phyloP scores from a whole-genome alignment of 768 basidiomycete species.

The Boletus tomentosulus region DNA sequence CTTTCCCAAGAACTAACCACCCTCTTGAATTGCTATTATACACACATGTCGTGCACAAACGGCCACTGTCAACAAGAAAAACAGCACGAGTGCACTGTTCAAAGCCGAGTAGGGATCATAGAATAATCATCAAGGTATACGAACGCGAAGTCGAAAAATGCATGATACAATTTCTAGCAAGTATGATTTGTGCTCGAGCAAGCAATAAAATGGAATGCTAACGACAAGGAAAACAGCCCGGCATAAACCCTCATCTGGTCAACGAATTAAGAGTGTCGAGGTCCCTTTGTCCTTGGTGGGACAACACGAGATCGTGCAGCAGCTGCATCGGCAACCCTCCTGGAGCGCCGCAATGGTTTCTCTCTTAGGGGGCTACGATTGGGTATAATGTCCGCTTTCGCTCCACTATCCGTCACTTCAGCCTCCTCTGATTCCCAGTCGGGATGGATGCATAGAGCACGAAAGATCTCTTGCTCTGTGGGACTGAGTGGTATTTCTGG shows the following conservation, averaged over 20 bases:
- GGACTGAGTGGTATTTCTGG: slow-evolving; percentile 54
- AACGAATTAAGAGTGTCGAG: slow-evolving; percentile 22
- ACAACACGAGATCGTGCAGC: slow-evolving; percentile 46
- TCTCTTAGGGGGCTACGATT: slow-evolving; percentile 6
- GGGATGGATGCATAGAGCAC: slow-evolving; percentile 53
- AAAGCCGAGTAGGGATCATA: slow-evolving; percentile 25
- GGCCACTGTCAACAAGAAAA: background rate
- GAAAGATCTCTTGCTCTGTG: slow-evolving; percentile 70
- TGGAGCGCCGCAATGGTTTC: slow-evolving; percentile 44
- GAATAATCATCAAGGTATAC: slow-evolving; percentile 23
- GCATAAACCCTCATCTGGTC: background rate
- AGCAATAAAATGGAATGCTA: slow-evolving; percentile 9
- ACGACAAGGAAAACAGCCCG: slow-evolving; percentile 2
- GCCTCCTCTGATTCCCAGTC: slow-evolving; percentile 46
- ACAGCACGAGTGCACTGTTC: background rate
- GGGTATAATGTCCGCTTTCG: slow-evolving; percentile 3
- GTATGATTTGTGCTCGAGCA: background rate
- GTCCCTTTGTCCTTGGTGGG: slow-evolving; percentile 27
- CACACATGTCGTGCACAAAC: background rate
- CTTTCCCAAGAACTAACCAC: background rate
- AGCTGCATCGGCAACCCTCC: slow-evolving; percentile 59
- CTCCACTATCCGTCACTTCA: slow-evolving; percentile 8
- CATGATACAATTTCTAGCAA: slow-evolving; percentile 24
- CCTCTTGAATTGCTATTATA: background rate
- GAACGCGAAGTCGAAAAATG: slow-evolving; percentile 10